A percentile compares a stretch with the other conserved stretches of the same genome.
These are phyloP conservation scores for Ogataea siamensis DNA, from an alignment of 805 yeast genomes.

Conservation along the genomic window DNA sequence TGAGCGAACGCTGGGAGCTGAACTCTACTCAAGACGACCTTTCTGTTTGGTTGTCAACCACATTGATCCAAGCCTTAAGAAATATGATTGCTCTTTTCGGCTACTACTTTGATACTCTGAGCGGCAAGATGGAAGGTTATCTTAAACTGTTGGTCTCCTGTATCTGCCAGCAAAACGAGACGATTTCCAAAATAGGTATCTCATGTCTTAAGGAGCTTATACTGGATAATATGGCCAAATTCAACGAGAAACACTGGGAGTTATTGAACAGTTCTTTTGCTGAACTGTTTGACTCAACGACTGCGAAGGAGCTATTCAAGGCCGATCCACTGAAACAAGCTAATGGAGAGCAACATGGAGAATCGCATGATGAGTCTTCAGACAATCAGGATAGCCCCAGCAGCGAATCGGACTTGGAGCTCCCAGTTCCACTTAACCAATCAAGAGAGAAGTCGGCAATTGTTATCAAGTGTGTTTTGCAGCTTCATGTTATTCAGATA, in stretches of 20 bases:
- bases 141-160: slow-evolving; percentile 78
- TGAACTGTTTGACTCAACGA: slow-evolving; percentile 72
- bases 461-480: slow-evolving; percentile 90
- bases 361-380: slow-evolving; percentile 22
- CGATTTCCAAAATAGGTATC: slow-evolving; percentile 92
- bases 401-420: slow-evolving; percentile 16
- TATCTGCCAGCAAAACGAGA: slow-evolving; percentile 94
- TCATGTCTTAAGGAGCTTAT: slow-evolving; percentile 81
- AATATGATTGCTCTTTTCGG: slow-evolving; percentile 82
- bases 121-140: slow-evolving; percentile 73
- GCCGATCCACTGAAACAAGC: slow-evolving; percentile 45
- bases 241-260: slow-evolving; percentile 70
- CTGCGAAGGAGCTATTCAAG: slow-evolving; percentile 80
- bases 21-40: slow-evolving; percentile 75
- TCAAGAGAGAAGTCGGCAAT: slow-evolving; percentile 65
- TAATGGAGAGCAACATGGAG: slow-evolving; percentile 25
- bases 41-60: slow-evolving; percentile 95
- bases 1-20: slow-evolving; percentile 73
- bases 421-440: slow-evolving; percentile 38
- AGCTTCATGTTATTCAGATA: slow-evolving; percentile 82
- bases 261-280: slow-evolving; percentile 63
- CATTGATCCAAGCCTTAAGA: slow-evolving; percentile 91
- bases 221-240: slow-evolving; percentile 67
- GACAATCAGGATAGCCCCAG: slow-evolving; percentile 10
- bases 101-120: slow-evolving; percentile 75